phyloP scores from a whole-genome alignment of 148 eudicot genomes.

The Amaranthus cruentus region DNA sequence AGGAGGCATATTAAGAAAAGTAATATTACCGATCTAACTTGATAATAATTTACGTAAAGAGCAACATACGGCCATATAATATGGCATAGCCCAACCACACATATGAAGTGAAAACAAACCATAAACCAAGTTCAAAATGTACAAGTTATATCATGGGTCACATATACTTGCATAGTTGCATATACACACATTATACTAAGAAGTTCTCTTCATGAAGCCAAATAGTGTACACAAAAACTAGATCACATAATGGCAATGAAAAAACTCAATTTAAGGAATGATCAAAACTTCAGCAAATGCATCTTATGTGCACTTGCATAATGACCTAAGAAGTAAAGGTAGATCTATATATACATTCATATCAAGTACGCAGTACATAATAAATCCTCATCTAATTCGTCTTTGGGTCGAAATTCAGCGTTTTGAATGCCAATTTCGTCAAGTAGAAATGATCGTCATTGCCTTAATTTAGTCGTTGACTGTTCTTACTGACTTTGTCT shows the following conservation, averaged over 20 bases:
- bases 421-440: not conserved
- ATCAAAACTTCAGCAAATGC: constrained; percentile 30
- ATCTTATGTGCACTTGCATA: constrained; percentile 12
- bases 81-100: no score
- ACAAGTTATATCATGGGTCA: no score
- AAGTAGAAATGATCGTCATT: no score
- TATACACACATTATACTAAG: no score
- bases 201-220: no score
- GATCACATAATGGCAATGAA: not conserved
- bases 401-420: not conserved
- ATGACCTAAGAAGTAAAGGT: constrained; percentile 4
- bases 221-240: not conserved
- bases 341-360: not conserved
- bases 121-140: no score
- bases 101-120: no score
- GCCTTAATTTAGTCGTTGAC: not conserved
- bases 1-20: no score
- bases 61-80: no score
- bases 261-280: not conserved
- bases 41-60: no score
- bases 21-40: no score
- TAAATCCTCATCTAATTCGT: not conserved
- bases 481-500: constrained; percentile 10
- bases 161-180: no score
- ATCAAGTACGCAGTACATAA: not conserved